Evolutionary conservation across 2,329 filamentous ascomycete genomes (phyloP).

Genomic region (Orbilia brochopaga): DNA sequence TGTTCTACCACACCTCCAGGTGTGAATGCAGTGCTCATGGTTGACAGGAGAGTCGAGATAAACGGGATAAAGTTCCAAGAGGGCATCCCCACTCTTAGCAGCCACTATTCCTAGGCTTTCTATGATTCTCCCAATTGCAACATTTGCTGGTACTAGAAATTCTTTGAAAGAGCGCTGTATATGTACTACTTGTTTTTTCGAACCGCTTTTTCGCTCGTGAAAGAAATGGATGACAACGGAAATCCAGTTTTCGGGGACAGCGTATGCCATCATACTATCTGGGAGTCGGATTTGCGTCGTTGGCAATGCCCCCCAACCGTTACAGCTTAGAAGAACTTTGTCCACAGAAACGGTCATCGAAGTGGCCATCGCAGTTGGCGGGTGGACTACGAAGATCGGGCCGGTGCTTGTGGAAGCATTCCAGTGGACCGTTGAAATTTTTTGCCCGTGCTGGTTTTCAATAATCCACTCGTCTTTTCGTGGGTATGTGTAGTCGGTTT

Average conservation of each 20-base stretch:
- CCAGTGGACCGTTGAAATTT: slow-evolving; percentile 1
- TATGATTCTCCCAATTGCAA: background rate
- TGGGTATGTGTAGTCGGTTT: background rate
- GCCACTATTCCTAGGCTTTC: background rate
- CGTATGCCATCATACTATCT: background rate
- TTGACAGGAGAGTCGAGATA: background rate
- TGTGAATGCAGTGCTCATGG: no score
- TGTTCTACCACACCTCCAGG: background rate
- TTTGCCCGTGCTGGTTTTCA: background rate
- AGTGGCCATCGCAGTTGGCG: background rate
- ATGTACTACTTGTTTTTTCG: background rate
- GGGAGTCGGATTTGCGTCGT: background rate
- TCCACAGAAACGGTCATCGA: background rate
- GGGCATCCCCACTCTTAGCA: slow-evolving; percentile 1
- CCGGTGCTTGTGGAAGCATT: background rate
- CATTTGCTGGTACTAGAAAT: slow-evolving; percentile 3
- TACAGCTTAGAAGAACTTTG: background rate
- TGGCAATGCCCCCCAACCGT: background rate
- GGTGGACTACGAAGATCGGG: background rate
- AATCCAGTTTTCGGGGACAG: background rate
- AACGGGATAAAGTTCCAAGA: slow-evolving; percentile 2
- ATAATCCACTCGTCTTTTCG: background rate
- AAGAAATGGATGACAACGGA: slow-evolving; percentile 8
- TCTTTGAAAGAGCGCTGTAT: background rate
- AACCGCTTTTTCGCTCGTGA: slow-evolving; percentile 3